Evolutionary conservation across 306 rosid genomes (phyloP), one percentile per base, ranked within the genome.

Genomic region (Inga laurina): DNA sequence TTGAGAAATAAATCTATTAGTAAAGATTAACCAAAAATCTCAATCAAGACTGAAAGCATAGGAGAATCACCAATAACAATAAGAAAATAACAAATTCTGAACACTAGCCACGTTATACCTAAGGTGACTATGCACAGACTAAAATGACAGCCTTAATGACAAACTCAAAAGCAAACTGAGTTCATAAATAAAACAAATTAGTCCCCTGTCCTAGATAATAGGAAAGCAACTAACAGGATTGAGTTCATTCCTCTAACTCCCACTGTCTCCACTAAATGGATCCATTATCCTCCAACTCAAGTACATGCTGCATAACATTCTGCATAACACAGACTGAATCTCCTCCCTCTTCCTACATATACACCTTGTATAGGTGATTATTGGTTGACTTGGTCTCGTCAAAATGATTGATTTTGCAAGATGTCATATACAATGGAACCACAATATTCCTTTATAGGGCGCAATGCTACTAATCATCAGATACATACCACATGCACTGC

Each of bases 401-500:
- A 51, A 51, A 51, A n/a, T 64, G 46, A 78, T 70, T 69, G 59
- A 61, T 9, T 52, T 71, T 41, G 71, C 44, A 43, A n/a, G 21
- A 75, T 34, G 65, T 13, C 77, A 68, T 82, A 54, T 72, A 39
- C 49, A 82, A 76, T 77, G 48, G 12, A 74, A 59, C 52, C 70
- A 48, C 78, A 72, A 75, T 34, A 73, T 30, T 54, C 77, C 65
- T 49, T 45, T 3, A 86, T 46, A 37, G 68, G 66, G 72, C 68
- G 64, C 19, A 85, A 78, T 79, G 66, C 49, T 21, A 76, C 72
- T 72, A 34, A 83, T 72, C 54, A 45, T 68, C 49, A 75, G 79
- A 84, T 83, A 89, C 97, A 12, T 35, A 93, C 98, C 99, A 97
- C 99, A 97, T 97, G 98, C 99, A 97, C 90, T 97, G 99, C 99